Evolutionary conservation across 305 asterid species (phyloP).

Genomic region (Ilex paraguariensis): DNA sequence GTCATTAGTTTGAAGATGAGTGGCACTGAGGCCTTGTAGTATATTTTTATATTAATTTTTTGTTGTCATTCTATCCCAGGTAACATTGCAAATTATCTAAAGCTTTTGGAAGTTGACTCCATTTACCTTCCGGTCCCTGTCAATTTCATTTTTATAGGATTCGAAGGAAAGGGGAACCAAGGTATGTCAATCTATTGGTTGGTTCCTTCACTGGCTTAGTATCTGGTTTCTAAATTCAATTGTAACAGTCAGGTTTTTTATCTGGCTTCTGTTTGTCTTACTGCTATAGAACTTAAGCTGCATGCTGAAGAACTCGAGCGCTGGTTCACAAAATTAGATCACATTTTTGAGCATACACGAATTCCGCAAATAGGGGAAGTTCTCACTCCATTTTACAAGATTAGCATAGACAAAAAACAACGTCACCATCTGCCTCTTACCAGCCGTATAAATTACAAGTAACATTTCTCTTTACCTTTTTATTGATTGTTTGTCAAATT

Average conservation of each 20-base stretch:
- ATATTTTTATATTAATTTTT: not conserved
- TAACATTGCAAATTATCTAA: conserved; percentile 74
- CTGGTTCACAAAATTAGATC: conserved; percentile 99
- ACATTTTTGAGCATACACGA: conserved; percentile 91
- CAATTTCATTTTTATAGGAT: conserved; percentile 88
- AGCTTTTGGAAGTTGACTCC: conserved; percentile 89
- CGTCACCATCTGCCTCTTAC: conserved; percentile 82
- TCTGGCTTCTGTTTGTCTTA: not conserved
- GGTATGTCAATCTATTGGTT: conserved; percentile 38
- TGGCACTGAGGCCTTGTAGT: too few species aligned
- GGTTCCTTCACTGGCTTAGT: conserved; percentile 3
- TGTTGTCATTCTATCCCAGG: conserved; percentile 47
- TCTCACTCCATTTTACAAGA: conserved; percentile 91
- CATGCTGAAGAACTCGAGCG: conserved; percentile 83
- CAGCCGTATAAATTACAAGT: conserved; percentile 94
- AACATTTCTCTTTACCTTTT: conserved; percentile 17
- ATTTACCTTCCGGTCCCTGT: conserved; percentile 90
- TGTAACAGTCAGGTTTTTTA: too few species aligned
- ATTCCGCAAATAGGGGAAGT: conserved; percentile 86
- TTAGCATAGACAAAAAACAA: conserved; percentile 62
- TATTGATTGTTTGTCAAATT: conserved; percentile 5
- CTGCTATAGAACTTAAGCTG: conserved; percentile 65
- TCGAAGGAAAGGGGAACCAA: conserved; percentile 94
- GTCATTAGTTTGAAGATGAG: too few species aligned
- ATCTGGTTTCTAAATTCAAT: too few species aligned